Evolutionary conservation across 2,329 filamentous ascomycete species (phyloP), one percentile per base, ranked within the genome.

Genomic region (Apiospora aurea): DNA sequence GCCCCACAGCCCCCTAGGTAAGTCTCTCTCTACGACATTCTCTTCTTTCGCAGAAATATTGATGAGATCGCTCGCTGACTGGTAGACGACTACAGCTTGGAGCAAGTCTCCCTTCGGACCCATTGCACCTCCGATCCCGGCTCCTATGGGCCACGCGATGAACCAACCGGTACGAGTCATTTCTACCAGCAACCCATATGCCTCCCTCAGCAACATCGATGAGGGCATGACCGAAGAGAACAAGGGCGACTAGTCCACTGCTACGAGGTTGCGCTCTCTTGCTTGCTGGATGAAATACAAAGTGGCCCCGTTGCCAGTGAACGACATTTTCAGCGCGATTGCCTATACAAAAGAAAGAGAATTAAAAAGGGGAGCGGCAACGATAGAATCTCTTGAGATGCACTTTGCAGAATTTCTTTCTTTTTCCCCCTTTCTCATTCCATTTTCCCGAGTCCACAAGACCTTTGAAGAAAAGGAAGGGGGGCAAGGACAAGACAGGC

Each of bases 71-170:
- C 10, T 14, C 41, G 8, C 34, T 64, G 11, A 64, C 57, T n/a
- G 18, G 11, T n/a, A 8, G 68, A 71, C 26, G 73, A 57, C 46
- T 24, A 21, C 67, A 75, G 74, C 72, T 2, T 74, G 75, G 14
- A 77, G 78, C 72, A 75, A 76, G 14, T 80, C 78, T 4, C 78
- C 77, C 8, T 80, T 79, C 70, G 79, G 79, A 5, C 79, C 79
- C 70, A 80, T 80, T 53, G 79, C 75, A 3, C 79, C 79, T 18
- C 79, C 79, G 21, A 57, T 69, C 24, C 77, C 78, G 21, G 68
- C 69, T 41, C 66, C 70, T 29, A 34, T 18, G 24, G 61, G 46
- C 10, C 16, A 43, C 46, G 41, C 34, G 24, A 8, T 43, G 24
- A n/a, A 29, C 18, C 34, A 64, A 3, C 46, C 51, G n/a, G 26